A percentile compares a stretch with the other conserved stretches of the same genome.
phyloP scores from a whole-genome alignment of 2,329 filamentous ascomycete genomes.

The Pseudogymnoascus sp. region DNA sequence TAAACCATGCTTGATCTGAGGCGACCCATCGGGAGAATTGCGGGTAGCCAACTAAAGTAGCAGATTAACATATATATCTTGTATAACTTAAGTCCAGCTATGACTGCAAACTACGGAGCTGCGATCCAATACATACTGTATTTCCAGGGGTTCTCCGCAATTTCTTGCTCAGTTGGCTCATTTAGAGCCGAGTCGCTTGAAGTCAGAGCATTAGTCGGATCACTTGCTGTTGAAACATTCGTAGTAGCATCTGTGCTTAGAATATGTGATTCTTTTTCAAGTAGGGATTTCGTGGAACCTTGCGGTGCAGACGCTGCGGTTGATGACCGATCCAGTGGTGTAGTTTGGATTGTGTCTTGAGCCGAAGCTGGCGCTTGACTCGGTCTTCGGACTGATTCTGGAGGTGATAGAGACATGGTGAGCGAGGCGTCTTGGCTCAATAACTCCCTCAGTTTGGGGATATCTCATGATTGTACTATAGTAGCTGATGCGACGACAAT shows the following conservation, averaged over 20 bases:
- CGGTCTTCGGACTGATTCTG: not conserved
- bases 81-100: not conserved
- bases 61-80: not conserved
- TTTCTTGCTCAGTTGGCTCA: not conserved
- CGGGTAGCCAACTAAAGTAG: not conserved
- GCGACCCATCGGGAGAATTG: constrained; percentile 12
- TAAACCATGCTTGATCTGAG: constrained; percentile 14
- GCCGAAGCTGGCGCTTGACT: not conserved
- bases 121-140: not conserved
- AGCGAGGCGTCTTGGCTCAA: not conserved
- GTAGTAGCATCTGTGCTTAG: not conserved
- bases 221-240: not conserved
- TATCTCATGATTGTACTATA: not conserved
- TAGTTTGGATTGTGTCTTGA: not conserved
- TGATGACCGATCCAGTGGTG: not conserved
- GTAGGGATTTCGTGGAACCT: not conserved
- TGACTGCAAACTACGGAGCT: not conserved
- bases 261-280: not conserved
- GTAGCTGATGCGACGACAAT: not conserved
- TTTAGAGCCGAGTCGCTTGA: not conserved
- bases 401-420: not conserved
- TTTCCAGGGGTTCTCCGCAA: not conserved
- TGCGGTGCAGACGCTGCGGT: not conserved
- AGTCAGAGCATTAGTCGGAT: not conserved
- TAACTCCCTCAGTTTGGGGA: not conserved